Conservation (phyloP, 305 asterid species). For the Fraxinus albicans region DNA sequence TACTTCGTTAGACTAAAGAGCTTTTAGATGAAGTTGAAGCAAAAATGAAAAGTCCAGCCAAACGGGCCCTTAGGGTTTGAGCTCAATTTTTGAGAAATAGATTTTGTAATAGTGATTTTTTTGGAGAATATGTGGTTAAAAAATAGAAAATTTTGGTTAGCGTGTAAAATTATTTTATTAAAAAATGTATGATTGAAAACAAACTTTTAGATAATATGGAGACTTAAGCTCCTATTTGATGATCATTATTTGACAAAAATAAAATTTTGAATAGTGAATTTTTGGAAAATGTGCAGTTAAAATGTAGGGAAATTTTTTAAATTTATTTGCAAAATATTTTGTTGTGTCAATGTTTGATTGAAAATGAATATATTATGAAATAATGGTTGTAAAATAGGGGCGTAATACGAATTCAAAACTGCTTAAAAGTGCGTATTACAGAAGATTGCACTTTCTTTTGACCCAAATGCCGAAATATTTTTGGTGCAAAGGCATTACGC, state of each 20-base stretch:
- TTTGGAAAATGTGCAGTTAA: background rate
- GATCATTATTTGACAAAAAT: no score
- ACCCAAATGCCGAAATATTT: constrained; percentile 5
- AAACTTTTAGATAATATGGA: background rate
- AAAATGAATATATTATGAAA: no score
- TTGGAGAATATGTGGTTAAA: background rate
- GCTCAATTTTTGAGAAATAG: background rate
- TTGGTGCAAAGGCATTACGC: constrained; percentile 5
- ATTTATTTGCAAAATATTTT: no score
- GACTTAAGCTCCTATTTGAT: background rate
- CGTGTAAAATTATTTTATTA: background rate
- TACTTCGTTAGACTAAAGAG: background rate
- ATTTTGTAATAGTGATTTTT: background rate
- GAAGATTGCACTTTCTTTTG: background rate
- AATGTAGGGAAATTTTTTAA: background rate
- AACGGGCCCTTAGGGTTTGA: background rate
- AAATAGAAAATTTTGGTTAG: background rate
- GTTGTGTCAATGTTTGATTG: background rate
- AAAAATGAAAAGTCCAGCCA: background rate
- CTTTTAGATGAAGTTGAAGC: background rate
- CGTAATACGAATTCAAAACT: background rate
- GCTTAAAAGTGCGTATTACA: background rate
- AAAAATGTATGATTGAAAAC: no score
- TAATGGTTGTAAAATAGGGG: background rate
- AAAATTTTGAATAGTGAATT: no score